phyloP scores from a whole-genome alignment of 306 rosid genomes.

The Begonia fuchsioides region DNA sequence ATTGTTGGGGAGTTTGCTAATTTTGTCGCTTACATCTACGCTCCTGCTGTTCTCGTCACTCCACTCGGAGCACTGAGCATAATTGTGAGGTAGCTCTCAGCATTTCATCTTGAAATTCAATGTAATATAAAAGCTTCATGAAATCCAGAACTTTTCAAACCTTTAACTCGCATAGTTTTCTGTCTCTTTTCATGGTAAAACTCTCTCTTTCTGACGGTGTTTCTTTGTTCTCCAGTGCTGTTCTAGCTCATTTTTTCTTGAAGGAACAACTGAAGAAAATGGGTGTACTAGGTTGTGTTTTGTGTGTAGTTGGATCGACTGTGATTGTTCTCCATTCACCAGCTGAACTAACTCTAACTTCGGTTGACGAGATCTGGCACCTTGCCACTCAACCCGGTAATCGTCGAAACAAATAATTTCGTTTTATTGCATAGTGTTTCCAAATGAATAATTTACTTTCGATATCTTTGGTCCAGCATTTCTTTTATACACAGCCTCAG shows the following conservation, averaged over 20 bases:
- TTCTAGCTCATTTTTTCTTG: too few relatives aligned
- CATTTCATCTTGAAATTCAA: background rate
- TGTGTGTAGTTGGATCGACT: too few relatives aligned
- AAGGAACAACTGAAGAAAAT: too few relatives aligned
- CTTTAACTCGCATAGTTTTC: too few relatives aligned
- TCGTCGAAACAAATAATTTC: background rate
- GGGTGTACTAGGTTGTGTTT: too few relatives aligned
- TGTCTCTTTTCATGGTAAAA: too few relatives aligned
- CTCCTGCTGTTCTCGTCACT: constrained; percentile 82
- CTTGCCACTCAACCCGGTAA: constrained; percentile 76
- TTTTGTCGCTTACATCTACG: constrained; percentile 67
- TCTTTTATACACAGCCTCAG: too few relatives aligned
- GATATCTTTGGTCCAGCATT: constrained; percentile 37
- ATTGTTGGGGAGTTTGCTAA: constrained; percentile 81
- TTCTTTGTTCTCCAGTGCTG: constrained; percentile 38
- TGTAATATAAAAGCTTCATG: too few relatives aligned
- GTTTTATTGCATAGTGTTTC: too few relatives aligned
- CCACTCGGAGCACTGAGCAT: constrained; percentile 93
- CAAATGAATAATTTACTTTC: too few relatives aligned
- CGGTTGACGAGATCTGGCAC: constrained; percentile 65
- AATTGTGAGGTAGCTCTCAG: constrained; percentile 51
- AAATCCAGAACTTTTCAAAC: too few relatives aligned
- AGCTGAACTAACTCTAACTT: constrained; percentile 33
- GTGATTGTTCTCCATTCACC: constrained; percentile 88
- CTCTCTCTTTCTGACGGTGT: too few relatives aligned